phyloP scores from a whole-genome alignment of 768 basidiomycete species.

The Leccinum fibrillosum region DNA sequence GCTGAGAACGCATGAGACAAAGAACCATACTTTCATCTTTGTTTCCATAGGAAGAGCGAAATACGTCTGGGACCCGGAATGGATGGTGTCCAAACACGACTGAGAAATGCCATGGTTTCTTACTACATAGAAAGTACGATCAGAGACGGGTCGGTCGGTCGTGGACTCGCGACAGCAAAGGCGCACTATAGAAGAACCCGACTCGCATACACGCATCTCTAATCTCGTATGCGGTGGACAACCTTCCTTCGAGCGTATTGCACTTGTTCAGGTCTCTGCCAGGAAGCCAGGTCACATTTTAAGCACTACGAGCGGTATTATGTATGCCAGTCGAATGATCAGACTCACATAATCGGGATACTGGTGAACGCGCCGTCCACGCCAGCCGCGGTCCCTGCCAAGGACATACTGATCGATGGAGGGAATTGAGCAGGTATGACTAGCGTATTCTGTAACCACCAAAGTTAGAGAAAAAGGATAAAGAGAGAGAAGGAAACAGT shows the following conservation, averaged over 20 bases:
- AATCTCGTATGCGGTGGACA: constrained; percentile 52
- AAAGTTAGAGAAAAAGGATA: too few species aligned
- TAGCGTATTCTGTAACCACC: too few species aligned
- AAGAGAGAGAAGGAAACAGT: too few species aligned
- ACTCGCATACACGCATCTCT: constrained; percentile 76
- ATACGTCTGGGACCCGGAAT: constrained; percentile 53
- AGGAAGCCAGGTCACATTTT: not conserved
- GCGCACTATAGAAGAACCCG: constrained; percentile 80
- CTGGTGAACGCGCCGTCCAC: constrained; percentile 19
- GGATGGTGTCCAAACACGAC: constrained; percentile 40
- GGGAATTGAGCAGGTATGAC: not conserved
- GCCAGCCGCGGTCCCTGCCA: constrained; percentile 16
- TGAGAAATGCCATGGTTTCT: constrained; percentile 74
- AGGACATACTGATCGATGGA: constrained; percentile 17
- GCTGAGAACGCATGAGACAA: not conserved
- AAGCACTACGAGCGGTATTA: not conserved
- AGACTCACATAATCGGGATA: constrained; percentile 29
- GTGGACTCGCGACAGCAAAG: not conserved
- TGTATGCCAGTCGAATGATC: not conserved
- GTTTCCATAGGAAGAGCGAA: constrained; percentile 59
- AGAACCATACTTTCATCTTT: constrained; percentile 59
- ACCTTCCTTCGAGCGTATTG: constrained; percentile 30
- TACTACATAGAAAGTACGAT: constrained; percentile 40
- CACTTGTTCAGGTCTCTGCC: constrained; percentile 21
- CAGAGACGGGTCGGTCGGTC: not conserved